Percentiles rank a stretch among this genome's conserved stretches.
Conservation (phyloP, 1,284 basidiomycete species). For the Heterobasidion parviporum region DNA sequence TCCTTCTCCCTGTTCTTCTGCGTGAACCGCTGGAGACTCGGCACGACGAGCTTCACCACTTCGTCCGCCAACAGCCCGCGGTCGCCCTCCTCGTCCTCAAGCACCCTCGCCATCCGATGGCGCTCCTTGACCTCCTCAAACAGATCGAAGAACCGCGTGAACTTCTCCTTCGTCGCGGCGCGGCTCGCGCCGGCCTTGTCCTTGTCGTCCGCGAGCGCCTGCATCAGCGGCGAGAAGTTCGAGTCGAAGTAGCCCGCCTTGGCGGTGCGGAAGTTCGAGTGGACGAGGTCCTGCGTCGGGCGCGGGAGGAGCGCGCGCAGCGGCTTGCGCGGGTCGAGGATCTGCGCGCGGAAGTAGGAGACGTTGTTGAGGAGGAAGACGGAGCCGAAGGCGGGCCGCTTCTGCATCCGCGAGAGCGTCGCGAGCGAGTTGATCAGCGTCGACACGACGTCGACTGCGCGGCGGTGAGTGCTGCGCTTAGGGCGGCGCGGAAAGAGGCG, state of each 20-base stretch:
- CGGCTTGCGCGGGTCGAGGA: conserved; percentile 42
- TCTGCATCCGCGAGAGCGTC: conserved; percentile 52
- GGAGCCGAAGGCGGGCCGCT: conserved; percentile 58
- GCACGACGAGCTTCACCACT: conserved; percentile 66
- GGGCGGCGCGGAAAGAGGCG: not conserved
- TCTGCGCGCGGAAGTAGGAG: conserved; percentile 51
- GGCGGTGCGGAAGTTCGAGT: conserved; percentile 64
- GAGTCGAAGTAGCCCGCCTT: conserved; percentile 77
- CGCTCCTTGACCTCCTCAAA: conserved; percentile 70
- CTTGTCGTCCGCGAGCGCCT: conserved; percentile 60
- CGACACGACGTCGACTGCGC: conserved; percentile 59
- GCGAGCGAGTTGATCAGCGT: conserved; percentile 52
- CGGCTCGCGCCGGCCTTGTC: conserved; percentile 43
- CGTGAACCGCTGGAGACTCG: conserved; percentile 61
- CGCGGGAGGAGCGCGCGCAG: conserved; percentile 46
- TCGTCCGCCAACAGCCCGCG: conserved; percentile 57
- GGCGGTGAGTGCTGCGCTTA: not conserved
- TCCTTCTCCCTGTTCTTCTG: conserved; percentile 71
- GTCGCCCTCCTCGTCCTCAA: conserved; percentile 53
- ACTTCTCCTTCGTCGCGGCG: conserved; percentile 68
- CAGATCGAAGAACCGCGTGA: conserved; percentile 69
- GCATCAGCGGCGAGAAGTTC: conserved; percentile 70
- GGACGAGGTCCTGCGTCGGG: conserved; percentile 51
- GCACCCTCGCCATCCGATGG: conserved; percentile 56
- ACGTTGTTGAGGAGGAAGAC: conserved; percentile 76